Evolutionary conservation across 2,329 filamentous ascomycete genomes (phyloP), one percentile per base, ranked within the genome.

Genomic region (Sordariomycetes sp.): DNA sequence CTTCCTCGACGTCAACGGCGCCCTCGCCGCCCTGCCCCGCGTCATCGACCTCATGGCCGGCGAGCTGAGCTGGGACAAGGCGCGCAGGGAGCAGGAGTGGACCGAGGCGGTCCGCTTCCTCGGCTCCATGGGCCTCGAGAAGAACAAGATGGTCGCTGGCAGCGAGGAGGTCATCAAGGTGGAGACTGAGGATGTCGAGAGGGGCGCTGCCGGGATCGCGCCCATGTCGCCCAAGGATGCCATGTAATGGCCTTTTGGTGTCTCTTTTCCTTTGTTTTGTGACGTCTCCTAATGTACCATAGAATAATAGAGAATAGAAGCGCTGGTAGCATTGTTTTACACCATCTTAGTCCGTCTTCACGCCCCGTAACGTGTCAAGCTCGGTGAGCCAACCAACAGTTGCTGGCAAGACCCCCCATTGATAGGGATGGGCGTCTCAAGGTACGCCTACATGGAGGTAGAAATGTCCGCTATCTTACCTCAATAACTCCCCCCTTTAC

Each of bases 1-100:
- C n/a, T 90, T 90, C 73, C 71, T 90, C 61, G 88, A 90, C 68
- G 85, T 85, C 1, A 80, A 87, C 65, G 82, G 82, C 28, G 83
- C 86, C 0, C 76, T 89, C 12, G 80, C 86, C 65, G 80, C 85
- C 1, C 76, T 90, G 20, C 86, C 86, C 8, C 73, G 70, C 22
- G 81, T 90, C 57, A 86, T 90, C 61, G 86, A 89, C 64, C 69
- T 89, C 55, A 88, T 90, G 83, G 78, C 72, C 32, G 81, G 84
- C 61, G 85, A 90, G 69, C 73, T 89, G 53, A 70, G 77, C 54
- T 90, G 86, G 86, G 76, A 74, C 63, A 70, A 69, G 55, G 74
- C 74, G 58, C 74, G 86, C 59, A 83, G 83, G 70, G 74, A 82
- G 24, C 60, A 63, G 0, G 72, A 74, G 65, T 75, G 61, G 84